Evolutionary conservation across 129 eudicot genomes (phyloP).

Genomic region (Mikania micrantha): DNA sequence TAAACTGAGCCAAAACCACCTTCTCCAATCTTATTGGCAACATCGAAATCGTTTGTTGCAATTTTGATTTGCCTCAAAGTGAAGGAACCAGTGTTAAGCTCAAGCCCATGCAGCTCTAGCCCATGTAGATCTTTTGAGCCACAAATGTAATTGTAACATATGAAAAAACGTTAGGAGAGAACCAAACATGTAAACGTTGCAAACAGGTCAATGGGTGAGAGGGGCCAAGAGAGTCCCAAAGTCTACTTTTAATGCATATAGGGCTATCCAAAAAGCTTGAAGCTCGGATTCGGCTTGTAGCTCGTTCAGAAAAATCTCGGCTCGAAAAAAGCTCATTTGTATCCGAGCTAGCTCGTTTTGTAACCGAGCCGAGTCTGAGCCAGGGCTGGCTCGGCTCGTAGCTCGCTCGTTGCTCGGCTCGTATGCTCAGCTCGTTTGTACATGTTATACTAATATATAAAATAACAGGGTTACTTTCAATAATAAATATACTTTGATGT

Average conservation of each 20-base stretch:
- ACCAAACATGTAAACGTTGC: background rate
- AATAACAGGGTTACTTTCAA: too few relatives aligned
- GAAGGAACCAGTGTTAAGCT: conserved; percentile 50
- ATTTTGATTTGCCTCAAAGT: conserved; percentile 60
- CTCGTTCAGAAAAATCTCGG: too few relatives aligned
- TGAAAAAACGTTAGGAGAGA: background rate
- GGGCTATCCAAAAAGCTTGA: too few relatives aligned
- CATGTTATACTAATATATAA: too few relatives aligned
- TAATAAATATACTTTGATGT: too few relatives aligned
- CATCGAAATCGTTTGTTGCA: conserved; percentile 61
- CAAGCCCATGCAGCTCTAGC: conserved; percentile 41
- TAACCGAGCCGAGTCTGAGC: too few relatives aligned
- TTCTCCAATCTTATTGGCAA: conserved; percentile 68
- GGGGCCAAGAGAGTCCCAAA: background rate
- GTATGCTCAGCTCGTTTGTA: too few relatives aligned
- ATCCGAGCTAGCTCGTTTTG: too few relatives aligned
- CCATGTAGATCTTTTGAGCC: conserved; percentile 38
- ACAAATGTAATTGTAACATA: conserved; percentile 12
- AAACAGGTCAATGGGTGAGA: background rate
- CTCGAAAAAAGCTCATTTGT: too few relatives aligned
- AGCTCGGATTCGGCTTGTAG: too few relatives aligned
- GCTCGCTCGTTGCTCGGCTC: too few relatives aligned
- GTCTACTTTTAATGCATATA: background rate
- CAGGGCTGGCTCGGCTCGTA: too few relatives aligned
- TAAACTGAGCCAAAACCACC: conserved; percentile 87